Evolutionary conservation across 75 land plant genomes (phyloP).

Genomic region (Adiantum capillusveneris): DNA sequence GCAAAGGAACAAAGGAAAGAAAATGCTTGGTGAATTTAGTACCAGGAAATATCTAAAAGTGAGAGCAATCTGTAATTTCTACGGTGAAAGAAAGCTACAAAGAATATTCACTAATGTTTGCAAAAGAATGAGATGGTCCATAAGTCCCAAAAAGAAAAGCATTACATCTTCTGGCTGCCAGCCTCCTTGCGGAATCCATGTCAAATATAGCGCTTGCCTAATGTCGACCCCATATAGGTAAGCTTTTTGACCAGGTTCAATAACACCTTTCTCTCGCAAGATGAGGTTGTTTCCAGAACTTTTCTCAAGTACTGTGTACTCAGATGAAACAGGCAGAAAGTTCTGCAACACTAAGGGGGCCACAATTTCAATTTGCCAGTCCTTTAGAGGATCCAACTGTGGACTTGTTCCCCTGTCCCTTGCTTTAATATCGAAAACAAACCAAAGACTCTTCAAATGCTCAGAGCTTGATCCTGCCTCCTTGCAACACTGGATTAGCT

Average conservation of each 20-base stretch:
- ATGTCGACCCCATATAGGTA: slow-evolving; percentile 62
- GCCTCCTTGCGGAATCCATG: slow-evolving; percentile 68
- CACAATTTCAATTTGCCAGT: slow-evolving; percentile 60
- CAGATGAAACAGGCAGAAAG: slow-evolving; percentile 67
- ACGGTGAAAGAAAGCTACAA: too few species aligned
- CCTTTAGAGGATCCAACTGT: slow-evolving; percentile 62
- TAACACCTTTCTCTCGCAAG: slow-evolving; percentile 38
- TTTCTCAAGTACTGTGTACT: slow-evolving; percentile 57
- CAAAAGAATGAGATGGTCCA: slow-evolving; percentile 1
- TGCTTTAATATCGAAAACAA: slow-evolving; percentile 57
- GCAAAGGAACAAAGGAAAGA: not conserved
- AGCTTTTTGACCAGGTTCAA: slow-evolving; percentile 55
- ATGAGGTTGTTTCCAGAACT: slow-evolving; percentile 31
- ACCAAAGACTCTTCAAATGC: slow-evolving; percentile 55
- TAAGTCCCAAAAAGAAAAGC: not conserved
- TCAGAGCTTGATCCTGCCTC: slow-evolving; percentile 30
- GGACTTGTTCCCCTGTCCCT: slow-evolving; percentile 76
- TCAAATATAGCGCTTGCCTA: slow-evolving; percentile 52
- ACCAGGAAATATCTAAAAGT: too few species aligned
- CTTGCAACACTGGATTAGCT: slow-evolving; percentile 45
- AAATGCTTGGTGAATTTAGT: not conserved
- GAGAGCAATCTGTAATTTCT: too few species aligned
- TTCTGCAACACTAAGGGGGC: slow-evolving; percentile 67
- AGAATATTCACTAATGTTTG: too few species aligned
- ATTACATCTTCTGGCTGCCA: slow-evolving; percentile 75